phyloP scores from a whole-genome alignment of 306 rosid species.

The Prunus mongolica region DNA sequence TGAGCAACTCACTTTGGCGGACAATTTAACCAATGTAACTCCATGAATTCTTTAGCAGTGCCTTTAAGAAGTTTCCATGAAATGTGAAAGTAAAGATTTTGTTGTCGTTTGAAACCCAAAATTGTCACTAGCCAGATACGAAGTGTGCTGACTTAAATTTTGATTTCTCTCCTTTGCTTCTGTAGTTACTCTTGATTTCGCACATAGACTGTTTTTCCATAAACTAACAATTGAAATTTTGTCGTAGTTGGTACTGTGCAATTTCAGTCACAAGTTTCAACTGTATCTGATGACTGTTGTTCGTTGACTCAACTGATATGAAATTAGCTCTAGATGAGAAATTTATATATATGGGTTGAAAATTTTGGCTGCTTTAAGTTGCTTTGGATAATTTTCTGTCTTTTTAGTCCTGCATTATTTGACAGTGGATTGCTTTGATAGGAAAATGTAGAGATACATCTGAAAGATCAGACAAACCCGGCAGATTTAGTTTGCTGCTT shows the following conservation, averaged over 20 bases:
- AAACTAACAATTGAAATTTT: not conserved
- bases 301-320: not conserved
- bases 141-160: not conserved
- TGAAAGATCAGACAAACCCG: conserved; percentile 55
- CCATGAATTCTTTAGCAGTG: not conserved
- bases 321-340: not conserved
- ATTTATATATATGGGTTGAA: not conserved
- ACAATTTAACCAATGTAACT: not conserved
- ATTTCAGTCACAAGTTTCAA: not conserved
- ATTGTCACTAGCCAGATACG: not conserved
- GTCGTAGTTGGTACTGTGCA: not conserved
- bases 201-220: not conserved
- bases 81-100: not conserved
- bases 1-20: not conserved
- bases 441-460: conserved; percentile 55
- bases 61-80: not conserved
- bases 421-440: conserved; percentile 23
- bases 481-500: conserved; percentile 92
- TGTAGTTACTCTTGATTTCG: not conserved
- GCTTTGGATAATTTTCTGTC: not conserved
- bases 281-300: not conserved
- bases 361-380: not conserved
- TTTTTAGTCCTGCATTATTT: not conserved
- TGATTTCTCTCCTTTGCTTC: not conserved
- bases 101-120: not conserved